Evolutionary conservation across 2,329 filamentous ascomycete species (phyloP).

Genomic region (Ascochyta viciae-villosae): DNA sequence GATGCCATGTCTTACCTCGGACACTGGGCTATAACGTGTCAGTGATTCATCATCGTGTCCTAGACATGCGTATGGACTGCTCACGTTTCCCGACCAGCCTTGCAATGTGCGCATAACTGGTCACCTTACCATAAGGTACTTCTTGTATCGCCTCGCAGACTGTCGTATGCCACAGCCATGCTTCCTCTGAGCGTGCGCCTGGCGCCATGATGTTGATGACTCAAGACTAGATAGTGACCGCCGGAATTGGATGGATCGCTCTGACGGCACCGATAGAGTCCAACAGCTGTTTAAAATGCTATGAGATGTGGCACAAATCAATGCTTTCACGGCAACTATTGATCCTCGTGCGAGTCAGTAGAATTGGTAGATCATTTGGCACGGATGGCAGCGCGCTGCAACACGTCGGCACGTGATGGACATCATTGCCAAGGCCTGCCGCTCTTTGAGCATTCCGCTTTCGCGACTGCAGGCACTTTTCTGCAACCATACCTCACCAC

Average conservation of each 20-base stretch:
- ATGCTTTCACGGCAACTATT: background rate
- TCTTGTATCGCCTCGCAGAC: constrained; percentile 87
- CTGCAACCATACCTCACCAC: constrained; percentile 9
- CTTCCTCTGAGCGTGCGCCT: constrained; percentile 70
- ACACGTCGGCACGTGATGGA: constrained; percentile 37
- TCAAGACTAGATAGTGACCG: background rate
- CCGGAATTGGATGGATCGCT: background rate
- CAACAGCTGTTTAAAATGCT: background rate
- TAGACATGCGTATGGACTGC: constrained; percentile 37
- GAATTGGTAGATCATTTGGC: background rate
- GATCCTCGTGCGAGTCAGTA: background rate
- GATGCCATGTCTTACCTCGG: constrained; percentile 49
- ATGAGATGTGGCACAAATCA: background rate
- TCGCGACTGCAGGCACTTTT: background rate
- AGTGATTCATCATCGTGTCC: constrained; percentile 24
- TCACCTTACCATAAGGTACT: constrained; percentile 83
- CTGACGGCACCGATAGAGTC: background rate
- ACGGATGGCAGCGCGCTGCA: constrained; percentile 15
- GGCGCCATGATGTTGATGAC: constrained; percentile 59
- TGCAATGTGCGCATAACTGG: constrained; percentile 85
- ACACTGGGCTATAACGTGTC: constrained; percentile 52
- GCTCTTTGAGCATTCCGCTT: constrained; percentile 5
- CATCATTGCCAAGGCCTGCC: constrained; percentile 13
- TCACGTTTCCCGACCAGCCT: constrained; percentile 74
- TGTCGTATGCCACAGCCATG: constrained; percentile 73